Percentiles rank a stretch among this genome's conserved stretches.
phyloP scores from a whole-genome alignment of 2,329 filamentous ascomycete genomes.

The Fusarium lyarnte region DNA sequence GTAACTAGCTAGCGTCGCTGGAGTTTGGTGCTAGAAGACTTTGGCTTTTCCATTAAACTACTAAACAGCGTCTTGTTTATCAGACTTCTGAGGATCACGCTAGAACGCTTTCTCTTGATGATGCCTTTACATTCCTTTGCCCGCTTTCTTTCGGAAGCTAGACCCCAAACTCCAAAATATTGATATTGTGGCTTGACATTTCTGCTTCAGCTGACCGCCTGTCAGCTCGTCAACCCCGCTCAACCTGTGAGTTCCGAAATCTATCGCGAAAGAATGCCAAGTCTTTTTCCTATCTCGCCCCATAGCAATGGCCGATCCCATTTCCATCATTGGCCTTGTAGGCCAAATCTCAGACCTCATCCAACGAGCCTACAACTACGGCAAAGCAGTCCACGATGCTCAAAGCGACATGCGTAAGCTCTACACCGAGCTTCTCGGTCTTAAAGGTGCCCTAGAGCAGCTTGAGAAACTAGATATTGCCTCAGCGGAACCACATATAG shows the following conservation, averaged over 20 bases:
- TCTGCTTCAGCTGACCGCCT: neutral
- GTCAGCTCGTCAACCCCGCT: neutral
- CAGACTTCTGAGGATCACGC: too few relatives aligned
- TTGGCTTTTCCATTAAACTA: too few relatives aligned
- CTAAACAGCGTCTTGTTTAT: too few relatives aligned
- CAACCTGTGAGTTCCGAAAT: rapidly evolving
- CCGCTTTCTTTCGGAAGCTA: neutral
- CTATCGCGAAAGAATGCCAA: too few relatives aligned
- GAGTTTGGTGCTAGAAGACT: too few relatives aligned
- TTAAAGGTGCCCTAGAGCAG: rapidly evolving
- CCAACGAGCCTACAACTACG: neutral
- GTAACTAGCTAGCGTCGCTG: too few relatives aligned
- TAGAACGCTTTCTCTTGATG: too few relatives aligned
- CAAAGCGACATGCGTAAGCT: neutral
- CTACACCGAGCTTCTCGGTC: neutral
- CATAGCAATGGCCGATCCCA: neutral
- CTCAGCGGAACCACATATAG: rapidly evolving
- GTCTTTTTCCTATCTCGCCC: rapidly evolving
- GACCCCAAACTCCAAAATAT: rapidly evolving
- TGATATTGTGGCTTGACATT: neutral
- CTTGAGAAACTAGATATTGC: rapidly evolving
- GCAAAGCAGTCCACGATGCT: neutral
- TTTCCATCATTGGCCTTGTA: neutral
- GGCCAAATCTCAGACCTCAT: neutral
- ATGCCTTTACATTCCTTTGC: too few relatives aligned